A percentile compares a stretch with the other conserved stretches of the same genome.
Evolutionary conservation across 495 filamentous ascomycete genomes (phyloP).

Genomic region (Bombardia bombarda): DNA sequence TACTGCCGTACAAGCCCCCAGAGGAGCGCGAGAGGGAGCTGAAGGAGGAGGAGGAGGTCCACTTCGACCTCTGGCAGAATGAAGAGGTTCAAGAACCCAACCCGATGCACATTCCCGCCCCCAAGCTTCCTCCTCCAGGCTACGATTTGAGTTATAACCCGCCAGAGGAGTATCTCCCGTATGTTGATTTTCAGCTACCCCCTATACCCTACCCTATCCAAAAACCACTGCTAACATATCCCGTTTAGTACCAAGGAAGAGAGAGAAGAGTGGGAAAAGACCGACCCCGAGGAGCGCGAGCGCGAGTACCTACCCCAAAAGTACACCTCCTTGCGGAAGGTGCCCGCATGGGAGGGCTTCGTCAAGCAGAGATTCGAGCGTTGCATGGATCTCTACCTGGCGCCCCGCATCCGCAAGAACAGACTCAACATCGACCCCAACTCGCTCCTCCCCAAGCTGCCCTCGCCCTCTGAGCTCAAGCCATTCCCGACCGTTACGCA

Average conservation of each 20-base stretch:
- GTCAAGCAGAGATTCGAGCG: conserved; percentile 95
- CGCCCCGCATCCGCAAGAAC: conserved; percentile 83
- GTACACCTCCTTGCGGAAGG: conserved; percentile 75
- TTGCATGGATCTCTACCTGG: conserved; percentile 90
- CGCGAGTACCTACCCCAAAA: conserved; percentile 80
- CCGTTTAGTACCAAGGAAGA: conserved; percentile 56
- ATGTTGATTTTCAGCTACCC: conserved; percentile 5
- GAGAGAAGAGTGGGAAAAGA: conserved; percentile 78
- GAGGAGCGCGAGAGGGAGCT: conserved; percentile 65
- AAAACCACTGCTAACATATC: conserved; percentile 9
- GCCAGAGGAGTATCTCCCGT: conserved; percentile 86
- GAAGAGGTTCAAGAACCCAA: conserved; percentile 78
- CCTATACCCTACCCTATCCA: no score
- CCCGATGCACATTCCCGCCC: conserved; percentile 91
- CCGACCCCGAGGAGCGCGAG: conserved; percentile 83
- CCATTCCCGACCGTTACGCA: conserved; percentile 88
- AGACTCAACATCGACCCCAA: conserved; percentile 95
- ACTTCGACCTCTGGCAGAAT: conserved; percentile 92
- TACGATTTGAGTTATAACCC: conserved; percentile 96
- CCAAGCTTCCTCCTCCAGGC: conserved; percentile 86
- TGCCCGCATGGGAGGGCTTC: conserved; percentile 85
- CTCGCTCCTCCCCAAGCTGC: conserved; percentile 86
- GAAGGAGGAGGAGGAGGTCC: conserved; percentile 54
- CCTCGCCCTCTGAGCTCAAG: conserved; percentile 84
- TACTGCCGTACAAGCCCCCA: conserved; percentile 81